Evolutionary conservation across 2,329 filamentous ascomycete genomes (phyloP), one percentile per base, ranked within the genome.

Genomic region (Sclerotinia nivalis): DNA sequence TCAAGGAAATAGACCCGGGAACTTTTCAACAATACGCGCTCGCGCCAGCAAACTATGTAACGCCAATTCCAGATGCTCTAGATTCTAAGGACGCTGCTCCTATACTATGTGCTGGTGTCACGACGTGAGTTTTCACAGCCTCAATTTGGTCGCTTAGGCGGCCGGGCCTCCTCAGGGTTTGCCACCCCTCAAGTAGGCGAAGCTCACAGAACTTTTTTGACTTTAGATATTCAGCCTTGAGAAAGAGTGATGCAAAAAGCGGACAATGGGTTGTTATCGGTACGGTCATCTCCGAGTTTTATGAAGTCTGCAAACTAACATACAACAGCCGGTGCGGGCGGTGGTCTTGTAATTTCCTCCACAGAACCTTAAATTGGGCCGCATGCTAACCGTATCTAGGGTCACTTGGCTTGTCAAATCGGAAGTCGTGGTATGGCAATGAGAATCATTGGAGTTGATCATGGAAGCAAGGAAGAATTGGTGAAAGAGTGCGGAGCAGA

Each of bases 11-110:
- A 78, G 76, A 75, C 52, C 89, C 89, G 0, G 89, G 89, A 50
- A 92, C 89, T n/a, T 92, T 91, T 77, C 89, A 91, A 77, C 88
- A 91, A 80, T 92, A 91, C 75, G 85, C 85, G 25, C 77, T 90
- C 22, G 85, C 84, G 0, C 87, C 88, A 13, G 89, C 89, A 4
- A 85, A 86, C 79, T 91, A 92, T 77, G 89, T 91, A 2, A 91
- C 89, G 0, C 88, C 88, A 2, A 91, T 92, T 73, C 89, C 89
- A 2, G 88, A 89, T 6, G 80, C 78, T 4, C 79, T 92, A 25
- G 79, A 83, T 55, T 88, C 86, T 13, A 88, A 86, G 65, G 82
- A 83, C 34, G 89, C 89, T 0, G 89, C 89, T 1, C 89, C 89
- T 0, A 84, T 91, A 81, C 84, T 91, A 66, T 91, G 89, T 78